Percentiles rank a stretch among this genome's conserved stretches.
Conservation (phyloP, 2,329 filamentous ascomycete species). For the Coniochaeta prunicola region DNA sequence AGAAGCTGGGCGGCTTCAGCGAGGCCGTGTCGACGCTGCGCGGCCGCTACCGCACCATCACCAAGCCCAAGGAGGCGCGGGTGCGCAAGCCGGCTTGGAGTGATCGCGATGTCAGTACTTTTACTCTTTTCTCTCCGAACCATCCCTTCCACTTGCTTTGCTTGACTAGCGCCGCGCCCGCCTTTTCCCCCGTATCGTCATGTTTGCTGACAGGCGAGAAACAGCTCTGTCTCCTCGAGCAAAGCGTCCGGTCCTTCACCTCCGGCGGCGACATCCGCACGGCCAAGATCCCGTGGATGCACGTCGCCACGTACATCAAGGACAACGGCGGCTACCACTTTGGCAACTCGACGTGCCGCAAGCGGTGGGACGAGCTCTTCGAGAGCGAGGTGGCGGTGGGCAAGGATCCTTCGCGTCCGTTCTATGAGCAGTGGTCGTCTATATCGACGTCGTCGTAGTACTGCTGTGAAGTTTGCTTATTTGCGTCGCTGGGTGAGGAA, state of each 20-base stretch:
- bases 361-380: conserved; percentile 45
- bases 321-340: conserved; percentile 50
- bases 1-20: conserved; percentile 41
- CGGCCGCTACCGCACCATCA: conserved; percentile 59
- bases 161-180: too few relatives aligned
- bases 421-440: conserved; percentile 7
- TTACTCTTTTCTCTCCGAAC: background rate
- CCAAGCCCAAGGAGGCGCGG: conserved; percentile 53
- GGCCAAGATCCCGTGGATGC: conserved; percentile 47
- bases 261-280: conserved; percentile 18
- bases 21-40: conserved; percentile 68
- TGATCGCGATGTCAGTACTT: conserved; percentile 55
- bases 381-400: conserved; percentile 5
- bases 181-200: too few relatives aligned
- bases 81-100: conserved; percentile 61
- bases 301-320: conserved; percentile 45
- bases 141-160: too few relatives aligned
- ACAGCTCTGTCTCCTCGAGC: conserved; percentile 16
- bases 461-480: background rate
- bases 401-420: conserved; percentile 2
- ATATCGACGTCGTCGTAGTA: background rate
- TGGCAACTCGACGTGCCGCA: conserved; percentile 50
- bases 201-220: background rate
- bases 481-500: background rate
- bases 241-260: conserved; percentile 11